These are phyloP conservation scores for rapeseed (Brassica napus) DNA, from an alignment of 345 rosid genomes.

Conservation along the genomic window Da-Ae NC_063449.1:27183501-27184000, in stretches of 20 bases:
- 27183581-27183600: constrained; percentile 3
- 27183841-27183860: background rate
- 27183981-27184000: background rate
- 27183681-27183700: background rate
- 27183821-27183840: background rate
- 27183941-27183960: background rate
- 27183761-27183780: background rate
- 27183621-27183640: background rate
- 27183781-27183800: background rate
- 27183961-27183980: background rate
- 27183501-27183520: too few species aligned
- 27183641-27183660: background rate
- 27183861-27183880: background rate
- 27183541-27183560: constrained; percentile 2
- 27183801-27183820: background rate
- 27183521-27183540: too few species aligned
- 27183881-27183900: background rate
- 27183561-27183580: background rate
- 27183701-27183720: background rate
- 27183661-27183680: background rate
- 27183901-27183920: background rate
- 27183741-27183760: background rate
- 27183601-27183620: background rate
- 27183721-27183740: background rate
- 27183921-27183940: background rate